These are phyloP conservation scores for Mucuna pruriens DNA, from an alignment of 306 rosid genomes.

Conservation along the genomic window DNA sequence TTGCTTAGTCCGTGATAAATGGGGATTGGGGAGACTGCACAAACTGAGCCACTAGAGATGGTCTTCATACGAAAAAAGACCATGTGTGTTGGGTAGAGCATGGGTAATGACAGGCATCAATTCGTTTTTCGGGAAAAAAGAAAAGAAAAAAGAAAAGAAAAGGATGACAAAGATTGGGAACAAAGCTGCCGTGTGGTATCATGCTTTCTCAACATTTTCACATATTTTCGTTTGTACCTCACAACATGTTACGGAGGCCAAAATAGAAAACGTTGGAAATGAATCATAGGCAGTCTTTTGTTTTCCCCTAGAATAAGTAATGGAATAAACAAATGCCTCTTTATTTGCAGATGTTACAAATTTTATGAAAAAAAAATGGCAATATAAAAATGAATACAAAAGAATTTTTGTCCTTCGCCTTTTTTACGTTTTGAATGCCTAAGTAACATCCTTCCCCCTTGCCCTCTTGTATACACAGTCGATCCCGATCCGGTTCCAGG, in stretches of 20 bases:
- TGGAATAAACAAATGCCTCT: conserved; percentile 53
- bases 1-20: conserved; percentile 4
- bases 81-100: background rate
- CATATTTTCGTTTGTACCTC: background rate
- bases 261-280: background rate
- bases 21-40: background rate
- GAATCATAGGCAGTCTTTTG: background rate
- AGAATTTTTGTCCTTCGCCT: conserved; percentile 46
- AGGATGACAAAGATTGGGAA: background rate
- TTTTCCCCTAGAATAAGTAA: conserved; percentile 18
- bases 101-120: background rate
- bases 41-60: background rate
- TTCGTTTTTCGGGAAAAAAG: background rate
- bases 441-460: conserved; percentile 24
- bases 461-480: conserved; percentile 29
- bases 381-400: conserved; percentile 58
- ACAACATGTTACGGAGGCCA: background rate
- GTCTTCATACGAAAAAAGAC: background rate
- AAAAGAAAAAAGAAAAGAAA: background rate
- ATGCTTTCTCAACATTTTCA: background rate
- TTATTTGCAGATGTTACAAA: conserved; percentile 54
- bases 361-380: conserved; percentile 41
- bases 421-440: conserved; percentile 31
- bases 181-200: background rate
- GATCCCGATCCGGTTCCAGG: conserved; percentile 27